Base-by-base conservation (phyloP, 306 rosid species). In the Sesbania bispinosa region DNA sequence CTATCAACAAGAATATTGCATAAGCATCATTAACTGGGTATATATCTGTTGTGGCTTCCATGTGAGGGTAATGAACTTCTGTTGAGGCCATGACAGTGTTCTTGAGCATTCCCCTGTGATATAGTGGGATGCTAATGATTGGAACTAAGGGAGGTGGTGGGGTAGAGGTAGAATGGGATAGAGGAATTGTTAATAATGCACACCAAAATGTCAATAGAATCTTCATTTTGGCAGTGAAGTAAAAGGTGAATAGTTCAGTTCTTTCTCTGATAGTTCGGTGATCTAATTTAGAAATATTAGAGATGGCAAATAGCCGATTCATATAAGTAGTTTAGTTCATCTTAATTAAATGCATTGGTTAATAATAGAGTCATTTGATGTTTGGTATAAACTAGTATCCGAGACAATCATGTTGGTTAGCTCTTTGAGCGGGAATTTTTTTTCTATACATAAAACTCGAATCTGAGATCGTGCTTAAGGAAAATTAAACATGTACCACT, bases 1-100 rank as follows among this genome's bases (percentile, higher is more conserved):
- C 86, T 1, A 83, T 21, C 79, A 68, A 43, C 20, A 83, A 20
- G 64, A 79, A 79, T 24, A 66, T 58, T 7, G 83, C 83, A 14
- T 79, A 71, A 5, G 59, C 58, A 35, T 65, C 66, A 15, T 51
- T 72, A 7, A 10, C 4, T 2, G 72, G 76, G 63, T 69, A 75
- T 68, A 74, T 19, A 21, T 73, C 66, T 21, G 74, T 2, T 3
- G 19, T 32, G 6, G 73, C 76, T 15, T 39, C 42, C 10, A 1
- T 71, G 0, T 71, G 7, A 38, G 62, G 67, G 6, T 74, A 9
- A 9, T 39, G 30, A 70, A 41, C 16, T 52, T 3, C 4, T 38
- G 4, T 36, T 3, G 50, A 21, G 10, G 13, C 8, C 9, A 7
- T 69, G n/a, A 32, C 0, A 10, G 33, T 76, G 35, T 35, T 32